A percentile compares a stretch with the other conserved stretches of the same genome.
Conservation (phyloP, 2,329 filamentous ascomycete species). For the Botrytis aclada region DNA sequence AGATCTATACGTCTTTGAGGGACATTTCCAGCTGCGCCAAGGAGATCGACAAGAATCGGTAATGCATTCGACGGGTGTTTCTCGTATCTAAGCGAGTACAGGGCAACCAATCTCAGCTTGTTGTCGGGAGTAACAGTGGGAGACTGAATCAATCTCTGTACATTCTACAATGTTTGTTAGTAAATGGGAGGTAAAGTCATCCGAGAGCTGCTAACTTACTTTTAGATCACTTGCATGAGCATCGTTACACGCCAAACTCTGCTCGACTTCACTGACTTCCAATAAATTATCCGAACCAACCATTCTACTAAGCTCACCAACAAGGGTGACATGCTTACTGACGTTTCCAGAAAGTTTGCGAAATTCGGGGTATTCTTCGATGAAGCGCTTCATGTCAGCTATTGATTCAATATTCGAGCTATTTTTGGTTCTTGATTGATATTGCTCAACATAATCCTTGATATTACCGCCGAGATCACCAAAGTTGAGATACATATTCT, state of each 20-base stretch:
- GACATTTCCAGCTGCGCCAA: slow-evolving; percentile 79
- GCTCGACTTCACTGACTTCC: slow-evolving; percentile 96
- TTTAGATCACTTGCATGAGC: slow-evolving; percentile 91
- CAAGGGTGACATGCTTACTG: slow-evolving; percentile 95
- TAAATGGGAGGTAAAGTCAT: background rate
- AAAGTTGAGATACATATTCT: slow-evolving; percentile 99
- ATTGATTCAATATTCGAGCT: slow-evolving; percentile 97
- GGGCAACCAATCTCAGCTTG: slow-evolving; percentile 84
- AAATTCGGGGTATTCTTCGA: slow-evolving; percentile 98
- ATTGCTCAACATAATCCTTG: slow-evolving; percentile 97
- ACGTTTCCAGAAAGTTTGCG: slow-evolving; percentile 96
- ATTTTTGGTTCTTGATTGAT: slow-evolving; percentile 95
- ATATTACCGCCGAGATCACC: slow-evolving; percentile 93
- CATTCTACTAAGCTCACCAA: slow-evolving; percentile 85
- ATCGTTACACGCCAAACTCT: slow-evolving; percentile 94
- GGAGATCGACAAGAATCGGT: slow-evolving; percentile 79
- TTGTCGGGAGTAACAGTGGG: slow-evolving; percentile 73
- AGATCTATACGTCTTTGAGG: slow-evolving; percentile 72
- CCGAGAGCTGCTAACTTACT: slow-evolving; percentile 45
- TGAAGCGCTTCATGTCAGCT: slow-evolving; percentile 97
- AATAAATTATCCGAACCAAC: slow-evolving; percentile 83
- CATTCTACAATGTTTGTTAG: slow-evolving; percentile 50
- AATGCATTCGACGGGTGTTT: slow-evolving; percentile 82
- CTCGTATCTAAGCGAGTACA: slow-evolving; percentile 93
- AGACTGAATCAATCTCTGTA: slow-evolving; percentile 83